Percentiles rank a stretch among this genome's conserved stretches.
Evolutionary conservation across 257 asterid species (phyloP).

Genomic region (Eucommia ulmoides): DNA sequence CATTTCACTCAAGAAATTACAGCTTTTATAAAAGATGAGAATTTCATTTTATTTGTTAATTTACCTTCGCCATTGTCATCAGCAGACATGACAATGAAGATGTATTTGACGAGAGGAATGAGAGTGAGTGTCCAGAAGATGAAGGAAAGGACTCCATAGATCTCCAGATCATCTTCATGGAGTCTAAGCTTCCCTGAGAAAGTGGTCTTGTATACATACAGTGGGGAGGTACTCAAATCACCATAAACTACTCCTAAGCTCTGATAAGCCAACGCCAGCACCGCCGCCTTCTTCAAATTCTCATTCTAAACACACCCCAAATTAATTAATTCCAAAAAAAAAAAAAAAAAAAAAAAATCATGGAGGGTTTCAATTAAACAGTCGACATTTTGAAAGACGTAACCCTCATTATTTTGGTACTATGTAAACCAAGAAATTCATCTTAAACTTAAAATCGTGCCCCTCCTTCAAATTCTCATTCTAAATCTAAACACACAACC

Average conservation of each 20-base stretch:
- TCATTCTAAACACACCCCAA: neutral
- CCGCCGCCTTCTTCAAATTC: neutral
- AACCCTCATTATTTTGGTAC: no score
- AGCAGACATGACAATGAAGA: slow-evolving; percentile 19
- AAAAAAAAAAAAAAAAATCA: no score
- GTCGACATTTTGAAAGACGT: no score
- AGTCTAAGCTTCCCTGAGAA: slow-evolving; percentile 21
- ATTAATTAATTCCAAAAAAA: no score
- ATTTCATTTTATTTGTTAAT: no score
- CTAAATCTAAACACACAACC: no score
- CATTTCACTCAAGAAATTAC: no score
- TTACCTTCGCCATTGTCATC: slow-evolving; percentile 36
- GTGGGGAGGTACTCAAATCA: slow-evolving; percentile 31
- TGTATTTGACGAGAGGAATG: slow-evolving; percentile 24
- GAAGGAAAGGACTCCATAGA: slow-evolving; percentile 27
- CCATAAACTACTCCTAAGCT: slow-evolving; percentile 33
- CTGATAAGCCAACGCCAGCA: slow-evolving; percentile 23
- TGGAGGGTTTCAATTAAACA: no score
- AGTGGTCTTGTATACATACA: slow-evolving; percentile 23
- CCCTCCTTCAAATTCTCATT: no score
- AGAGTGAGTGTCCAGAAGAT: slow-evolving; percentile 31
- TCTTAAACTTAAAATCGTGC: no score
- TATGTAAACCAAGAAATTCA: no score
- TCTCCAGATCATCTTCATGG: slow-evolving; percentile 17
- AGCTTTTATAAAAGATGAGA: no score